A percentile compares a stretch with the other conserved stretches of the same genome.
phyloP scores from a whole-genome alignment of 192 early-diverging fungal genomes.

The Linnemannia elongata region DNA sequence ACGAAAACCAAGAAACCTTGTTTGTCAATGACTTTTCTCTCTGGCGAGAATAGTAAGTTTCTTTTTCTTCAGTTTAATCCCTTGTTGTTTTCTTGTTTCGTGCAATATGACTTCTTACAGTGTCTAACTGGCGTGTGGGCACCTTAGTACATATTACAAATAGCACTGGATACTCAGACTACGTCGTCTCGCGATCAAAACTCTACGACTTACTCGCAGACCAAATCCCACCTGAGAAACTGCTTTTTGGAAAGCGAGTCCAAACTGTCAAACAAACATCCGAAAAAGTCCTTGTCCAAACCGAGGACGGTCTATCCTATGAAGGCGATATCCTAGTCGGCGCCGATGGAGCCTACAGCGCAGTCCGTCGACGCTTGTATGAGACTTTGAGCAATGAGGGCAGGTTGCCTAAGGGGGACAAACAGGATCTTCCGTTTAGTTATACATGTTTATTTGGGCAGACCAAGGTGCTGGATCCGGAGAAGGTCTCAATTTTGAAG shows the following conservation, averaged over 20 bases:
- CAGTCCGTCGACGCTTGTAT: constrained; percentile 15
- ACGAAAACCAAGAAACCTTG: too few relatives aligned
- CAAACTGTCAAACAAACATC: neutral
- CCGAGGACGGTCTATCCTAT: constrained; percentile 6
- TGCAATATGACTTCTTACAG: too few relatives aligned
- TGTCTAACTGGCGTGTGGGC: too few relatives aligned
- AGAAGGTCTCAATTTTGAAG: neutral
- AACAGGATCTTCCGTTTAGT: neutral
- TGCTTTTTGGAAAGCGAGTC: constrained; percentile 31
- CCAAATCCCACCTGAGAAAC: neutral
- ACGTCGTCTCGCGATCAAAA: neutral
- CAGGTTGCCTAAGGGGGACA: neutral
- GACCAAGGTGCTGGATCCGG: constrained; percentile 1
- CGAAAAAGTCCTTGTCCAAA: constrained; percentile 21
- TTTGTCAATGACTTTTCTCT: too few relatives aligned
- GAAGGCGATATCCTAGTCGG: constrained; percentile 46
- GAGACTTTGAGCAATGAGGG: neutral
- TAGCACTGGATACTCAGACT: neutral
- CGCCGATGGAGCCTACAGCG: constrained; percentile 42
- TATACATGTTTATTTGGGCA: constrained; percentile 8
- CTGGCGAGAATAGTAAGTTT: too few relatives aligned
- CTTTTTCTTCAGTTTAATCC: too few relatives aligned
- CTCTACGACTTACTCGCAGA: neutral
- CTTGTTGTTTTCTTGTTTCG: too few relatives aligned
- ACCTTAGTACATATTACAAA: too few relatives aligned